Evolutionary conservation across 106 monocot species (phyloP).

Genomic region (Xerophyta viscosa): DNA sequence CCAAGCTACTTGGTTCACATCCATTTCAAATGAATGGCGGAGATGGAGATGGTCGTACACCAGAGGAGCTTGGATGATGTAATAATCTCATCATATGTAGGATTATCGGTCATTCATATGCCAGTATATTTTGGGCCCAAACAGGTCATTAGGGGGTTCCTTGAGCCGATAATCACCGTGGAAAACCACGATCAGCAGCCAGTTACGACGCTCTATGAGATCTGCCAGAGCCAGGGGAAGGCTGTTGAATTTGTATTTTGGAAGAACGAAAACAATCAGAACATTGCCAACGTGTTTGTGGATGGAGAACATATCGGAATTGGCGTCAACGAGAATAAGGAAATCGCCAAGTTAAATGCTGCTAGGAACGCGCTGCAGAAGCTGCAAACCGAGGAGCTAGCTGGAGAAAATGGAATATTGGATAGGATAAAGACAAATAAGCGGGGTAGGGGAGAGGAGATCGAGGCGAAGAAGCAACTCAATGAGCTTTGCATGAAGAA

Average conservation of each 20-base stretch:
- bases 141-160: constrained; percentile 28
- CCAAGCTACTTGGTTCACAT: too few species aligned
- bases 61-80: too few species aligned
- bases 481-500: constrained; percentile 44
- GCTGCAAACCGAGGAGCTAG: constrained; percentile 1
- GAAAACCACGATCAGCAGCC: constrained; percentile 50
- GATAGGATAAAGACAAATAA: neutral
- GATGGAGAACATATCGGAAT: constrained; percentile 35
- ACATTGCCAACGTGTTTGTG: constrained; percentile 30
- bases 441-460: neutral
- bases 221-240: constrained; percentile 52
- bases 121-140: neutral
- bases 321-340: constrained; percentile 40
- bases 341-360: constrained; percentile 54
- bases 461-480: constrained; percentile 36
- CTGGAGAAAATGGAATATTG: constrained; percentile 1
- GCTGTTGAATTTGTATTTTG: constrained; percentile 18
- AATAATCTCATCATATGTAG: constrained; percentile 6
- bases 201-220: constrained; percentile 30
- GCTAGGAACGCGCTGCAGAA: constrained; percentile 49
- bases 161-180: constrained; percentile 63
- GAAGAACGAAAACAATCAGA: constrained; percentile 14
- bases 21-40: too few species aligned
- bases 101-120: constrained; percentile 22
- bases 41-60: too few species aligned